Conservation (phyloP, 2,329 filamentous ascomycete genomes). For the Coleophoma eucalyptorum region DNA sequence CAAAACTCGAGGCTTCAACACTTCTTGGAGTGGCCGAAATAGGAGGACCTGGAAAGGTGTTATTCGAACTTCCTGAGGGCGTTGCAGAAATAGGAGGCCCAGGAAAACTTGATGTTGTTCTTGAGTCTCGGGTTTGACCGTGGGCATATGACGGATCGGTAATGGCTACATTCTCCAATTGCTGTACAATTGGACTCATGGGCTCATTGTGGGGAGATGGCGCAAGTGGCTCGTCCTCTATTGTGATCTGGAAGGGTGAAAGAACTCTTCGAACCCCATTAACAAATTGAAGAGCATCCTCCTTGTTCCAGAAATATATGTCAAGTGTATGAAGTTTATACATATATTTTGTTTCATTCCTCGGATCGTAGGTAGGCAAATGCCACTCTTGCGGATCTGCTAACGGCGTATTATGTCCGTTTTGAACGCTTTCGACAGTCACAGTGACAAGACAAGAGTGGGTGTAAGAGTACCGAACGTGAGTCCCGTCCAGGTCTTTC, state of each 20-base stretch:
- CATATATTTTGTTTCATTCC: conserved; percentile 74
- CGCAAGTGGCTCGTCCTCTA: conserved; percentile 60
- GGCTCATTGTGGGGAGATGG: conserved; percentile 41
- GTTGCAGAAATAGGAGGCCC: not conserved
- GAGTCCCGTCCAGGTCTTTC: conserved; percentile 61
- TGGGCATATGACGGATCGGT: conserved; percentile 48
- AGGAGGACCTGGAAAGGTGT: conserved; percentile 22
- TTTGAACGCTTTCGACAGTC: conserved; percentile 47
- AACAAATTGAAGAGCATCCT: conserved; percentile 68
- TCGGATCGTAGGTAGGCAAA: conserved; percentile 67
- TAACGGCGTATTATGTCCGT: conserved; percentile 16
- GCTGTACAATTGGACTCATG: conserved; percentile 69
- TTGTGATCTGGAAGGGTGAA: conserved; percentile 54
- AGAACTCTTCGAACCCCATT: conserved; percentile 64
- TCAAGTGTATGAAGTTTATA: conserved; percentile 74
- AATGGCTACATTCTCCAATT: conserved; percentile 68
- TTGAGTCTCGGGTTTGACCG: conserved; percentile 21
- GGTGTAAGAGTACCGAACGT: conserved; percentile 68
- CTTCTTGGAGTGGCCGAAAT: conserved; percentile 30
- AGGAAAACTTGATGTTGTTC: conserved; percentile 12
- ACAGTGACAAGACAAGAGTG: conserved; percentile 70
- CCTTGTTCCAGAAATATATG: conserved; percentile 75
- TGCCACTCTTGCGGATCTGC: conserved; percentile 63
- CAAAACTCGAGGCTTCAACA: conserved; percentile 42
- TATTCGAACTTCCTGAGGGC: not conserved